Percentiles rank a stretch among this genome's conserved stretches.
Evolutionary conservation across 2,329 filamentous ascomycete species (phyloP).

Genomic region (Cadophora gregata): DNA sequence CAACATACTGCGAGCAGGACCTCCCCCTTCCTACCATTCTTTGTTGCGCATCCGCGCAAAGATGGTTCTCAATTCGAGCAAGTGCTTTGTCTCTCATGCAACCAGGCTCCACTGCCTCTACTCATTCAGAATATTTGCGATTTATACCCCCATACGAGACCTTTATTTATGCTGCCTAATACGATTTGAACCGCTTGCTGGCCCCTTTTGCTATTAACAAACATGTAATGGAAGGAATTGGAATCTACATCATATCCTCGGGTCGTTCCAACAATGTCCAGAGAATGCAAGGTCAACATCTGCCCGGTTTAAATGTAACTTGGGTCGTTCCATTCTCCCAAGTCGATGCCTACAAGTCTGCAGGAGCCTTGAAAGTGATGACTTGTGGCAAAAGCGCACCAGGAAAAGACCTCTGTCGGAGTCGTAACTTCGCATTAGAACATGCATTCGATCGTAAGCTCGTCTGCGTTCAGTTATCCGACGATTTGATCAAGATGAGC

Average conservation of each 20-base stretch:
- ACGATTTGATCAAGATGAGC: not conserved
- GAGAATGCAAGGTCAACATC: not conserved
- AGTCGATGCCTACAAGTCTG: not conserved
- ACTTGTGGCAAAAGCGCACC: not conserved
- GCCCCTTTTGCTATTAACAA: not conserved
- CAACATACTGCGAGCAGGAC: not conserved
- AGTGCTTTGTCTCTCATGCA: not conserved
- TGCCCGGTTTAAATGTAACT: not conserved
- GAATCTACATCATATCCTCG: slow-evolving; percentile 12
- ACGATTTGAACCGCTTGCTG: not conserved
- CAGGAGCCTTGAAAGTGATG: not conserved
- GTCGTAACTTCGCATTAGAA: not conserved
- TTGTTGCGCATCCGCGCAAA: not conserved
- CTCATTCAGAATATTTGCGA: too few species aligned
- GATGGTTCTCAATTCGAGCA: not conserved
- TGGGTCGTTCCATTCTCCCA: not conserved
- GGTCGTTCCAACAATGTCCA: not conserved
- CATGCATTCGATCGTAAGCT: slow-evolving; percentile 6
- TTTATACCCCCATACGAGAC: too few species aligned
- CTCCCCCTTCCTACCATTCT: not conserved
- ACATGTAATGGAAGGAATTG: not conserved
- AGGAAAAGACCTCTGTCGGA: not conserved
- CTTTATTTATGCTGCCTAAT: too few species aligned
- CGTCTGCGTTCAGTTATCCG: slow-evolving; percentile 8
- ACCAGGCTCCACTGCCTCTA: too few species aligned